phyloP scores from a whole-genome alignment of 1,139 yeast species.

The Debaryomycetaceae sp. region DNA sequence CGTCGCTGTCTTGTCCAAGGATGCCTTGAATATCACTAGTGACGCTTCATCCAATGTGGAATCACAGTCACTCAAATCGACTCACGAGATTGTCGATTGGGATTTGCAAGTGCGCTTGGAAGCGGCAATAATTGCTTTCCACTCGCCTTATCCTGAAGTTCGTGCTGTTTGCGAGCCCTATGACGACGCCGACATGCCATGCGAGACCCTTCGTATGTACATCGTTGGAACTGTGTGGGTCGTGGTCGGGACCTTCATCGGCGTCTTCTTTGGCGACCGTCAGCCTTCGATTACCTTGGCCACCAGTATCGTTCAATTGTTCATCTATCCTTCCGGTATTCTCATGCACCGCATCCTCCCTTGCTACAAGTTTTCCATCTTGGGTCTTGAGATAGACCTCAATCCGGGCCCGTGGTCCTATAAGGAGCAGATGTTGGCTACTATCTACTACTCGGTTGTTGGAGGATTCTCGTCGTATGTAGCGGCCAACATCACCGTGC shows the following conservation, averaged over 20 bases:
- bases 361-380: conserved; percentile 8
- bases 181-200: conserved; percentile 40
- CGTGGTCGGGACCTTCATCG: conserved; percentile 26
- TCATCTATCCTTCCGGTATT: conserved; percentile 48
- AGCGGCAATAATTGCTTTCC: conserved; percentile 28
- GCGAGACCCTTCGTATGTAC: conserved; percentile 50
- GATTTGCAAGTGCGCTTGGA: conserved; percentile 7
- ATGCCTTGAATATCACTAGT: no score
- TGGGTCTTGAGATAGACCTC: conserved; percentile 9
- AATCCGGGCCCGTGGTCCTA: conserved; percentile 15
- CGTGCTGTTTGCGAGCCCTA: conserved; percentile 44
- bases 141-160: conserved; percentile 57
- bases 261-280: conserved; percentile 28
- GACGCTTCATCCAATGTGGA: no score
- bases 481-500: conserved; percentile 9
- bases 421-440: conserved; percentile 14
- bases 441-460: conserved; percentile 11
- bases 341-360: conserved; percentile 13
- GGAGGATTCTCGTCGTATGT: conserved; percentile 5
- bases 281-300: conserved; percentile 23
- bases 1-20: conserved; percentile 1
- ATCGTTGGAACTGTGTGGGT: conserved; percentile 45
- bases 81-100: no score
- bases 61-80: no score
- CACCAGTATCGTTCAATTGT: conserved; percentile 46